phyloP scores from a whole-genome alignment of 2,329 filamentous ascomycete genomes.

The Monilinia aucupariae region DNA sequence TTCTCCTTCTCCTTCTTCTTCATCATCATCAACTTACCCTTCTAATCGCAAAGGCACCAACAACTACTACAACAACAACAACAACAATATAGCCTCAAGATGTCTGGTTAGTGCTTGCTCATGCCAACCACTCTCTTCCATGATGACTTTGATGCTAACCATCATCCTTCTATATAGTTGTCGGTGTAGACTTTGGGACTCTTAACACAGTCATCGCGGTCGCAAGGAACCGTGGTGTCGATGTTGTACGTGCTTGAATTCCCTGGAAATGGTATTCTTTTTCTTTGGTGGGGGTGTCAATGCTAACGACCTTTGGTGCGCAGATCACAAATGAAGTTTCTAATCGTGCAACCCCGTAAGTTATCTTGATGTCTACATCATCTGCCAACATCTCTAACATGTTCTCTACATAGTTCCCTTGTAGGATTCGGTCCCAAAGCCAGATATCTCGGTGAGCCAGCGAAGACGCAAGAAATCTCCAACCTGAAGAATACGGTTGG shows the following conservation, averaged over 20 bases:
- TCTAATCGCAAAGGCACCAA: conserved; percentile 10
- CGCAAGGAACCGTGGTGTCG: conserved; percentile 95
- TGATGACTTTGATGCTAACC: neutral
- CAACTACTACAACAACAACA: conserved; percentile 1
- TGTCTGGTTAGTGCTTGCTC: conserved; percentile 2
- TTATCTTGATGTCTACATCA: conserved; percentile 33
- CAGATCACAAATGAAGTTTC: conserved; percentile 99
- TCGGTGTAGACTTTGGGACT: conserved; percentile 73
- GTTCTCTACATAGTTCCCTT: conserved; percentile 58
- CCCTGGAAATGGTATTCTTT: neutral
- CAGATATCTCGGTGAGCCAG: conserved; percentile 89
- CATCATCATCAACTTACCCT: neutral
- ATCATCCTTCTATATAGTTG: conserved; percentile 23
- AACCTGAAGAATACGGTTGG: conserved; percentile 99
- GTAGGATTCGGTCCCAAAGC: conserved; percentile 93
- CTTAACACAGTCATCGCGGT: conserved; percentile 97
- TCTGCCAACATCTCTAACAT: conserved; percentile 5
- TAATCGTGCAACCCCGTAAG: conserved; percentile 96
- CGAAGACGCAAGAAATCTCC: conserved; percentile 98
- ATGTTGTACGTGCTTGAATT: conserved; percentile 71
- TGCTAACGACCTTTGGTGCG: conserved; percentile 26
- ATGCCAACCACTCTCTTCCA: neutral
- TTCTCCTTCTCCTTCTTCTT: neutral
- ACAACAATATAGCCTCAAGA: neutral
- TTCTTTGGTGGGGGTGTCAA: conserved; percentile 25